Evolutionary conservation across 768 basidiomycete genomes (phyloP).

Genomic region (Trametes elegans): DNA sequence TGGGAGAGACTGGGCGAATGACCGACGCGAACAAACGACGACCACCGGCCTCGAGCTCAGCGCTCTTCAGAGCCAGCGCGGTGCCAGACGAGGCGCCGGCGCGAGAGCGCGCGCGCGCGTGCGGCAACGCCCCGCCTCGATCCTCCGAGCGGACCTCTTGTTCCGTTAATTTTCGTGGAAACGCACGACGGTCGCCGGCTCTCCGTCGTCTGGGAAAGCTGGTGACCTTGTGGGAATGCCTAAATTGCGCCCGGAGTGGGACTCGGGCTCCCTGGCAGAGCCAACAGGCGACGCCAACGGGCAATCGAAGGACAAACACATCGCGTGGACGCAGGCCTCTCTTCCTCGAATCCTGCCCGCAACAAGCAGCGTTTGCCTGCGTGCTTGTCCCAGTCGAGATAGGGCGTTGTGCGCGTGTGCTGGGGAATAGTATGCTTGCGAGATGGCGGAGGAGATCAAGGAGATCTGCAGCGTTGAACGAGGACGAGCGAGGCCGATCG

Average conservation of each 20-base stretch:
- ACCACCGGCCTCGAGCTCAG: too few relatives aligned
- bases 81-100: not conserved
- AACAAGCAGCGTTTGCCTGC: too few relatives aligned
- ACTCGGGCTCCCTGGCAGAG: not conserved
- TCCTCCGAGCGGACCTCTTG: too few relatives aligned
- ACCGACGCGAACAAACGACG: constrained; percentile 12
- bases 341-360: too few relatives aligned
- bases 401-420: not conserved
- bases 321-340: not conserved
- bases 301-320: constrained; percentile 9
- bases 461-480: constrained; percentile 10
- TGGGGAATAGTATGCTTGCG: too few relatives aligned
- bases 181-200: not conserved
- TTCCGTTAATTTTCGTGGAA: not conserved
- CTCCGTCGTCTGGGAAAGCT: constrained; percentile 1
- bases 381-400: too few relatives aligned
- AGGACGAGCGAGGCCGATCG: constrained; percentile 16
- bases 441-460: constrained; percentile 5
- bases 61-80: too few relatives aligned
- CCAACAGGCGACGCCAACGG: constrained; percentile 1
- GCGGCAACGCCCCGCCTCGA: too few relatives aligned
- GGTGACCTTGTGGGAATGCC: constrained; percentile 14
- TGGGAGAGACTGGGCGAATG: not conserved
- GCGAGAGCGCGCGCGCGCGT: not conserved
- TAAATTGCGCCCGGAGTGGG: constrained; percentile 1